phyloP scores from a whole-genome alignment of 495 filamentous ascomycete species.

The Neurospora sp. region DNA sequence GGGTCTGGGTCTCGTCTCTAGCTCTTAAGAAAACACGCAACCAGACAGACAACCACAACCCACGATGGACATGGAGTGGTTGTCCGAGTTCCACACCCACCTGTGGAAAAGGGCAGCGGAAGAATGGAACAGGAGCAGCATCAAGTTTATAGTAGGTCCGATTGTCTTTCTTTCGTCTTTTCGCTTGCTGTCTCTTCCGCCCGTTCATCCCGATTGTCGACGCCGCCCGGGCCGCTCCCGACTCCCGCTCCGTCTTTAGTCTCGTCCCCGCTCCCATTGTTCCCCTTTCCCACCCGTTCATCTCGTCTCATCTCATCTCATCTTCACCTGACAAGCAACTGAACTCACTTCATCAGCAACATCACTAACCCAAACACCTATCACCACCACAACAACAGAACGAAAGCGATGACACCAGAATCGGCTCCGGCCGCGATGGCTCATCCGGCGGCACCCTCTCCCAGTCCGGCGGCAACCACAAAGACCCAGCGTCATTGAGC shows the following conservation, averaged over 20 bases:
- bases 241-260: not conserved
- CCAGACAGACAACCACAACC: not conserved
- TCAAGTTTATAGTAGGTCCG: not conserved
- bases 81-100: not conserved
- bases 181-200: not conserved
- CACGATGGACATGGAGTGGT: not conserved
- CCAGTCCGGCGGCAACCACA: conserved; percentile 8
- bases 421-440: conserved; percentile 21
- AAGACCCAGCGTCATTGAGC: conserved; percentile 9
- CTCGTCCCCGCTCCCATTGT: not conserved
- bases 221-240: not conserved
- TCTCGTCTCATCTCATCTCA: not conserved
- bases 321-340: not conserved
- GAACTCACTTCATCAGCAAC: not conserved
- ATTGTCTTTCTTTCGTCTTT: not conserved
- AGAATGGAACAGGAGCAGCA: not conserved
- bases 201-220: not conserved
- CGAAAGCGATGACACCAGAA: conserved; percentile 15
- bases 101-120: not conserved
- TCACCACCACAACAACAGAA: conserved; percentile 9
- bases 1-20: not conserved
- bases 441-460: conserved; percentile 16
- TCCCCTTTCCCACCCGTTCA: not conserved
- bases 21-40: not conserved
- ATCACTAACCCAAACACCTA: not conserved